phyloP scores from a whole-genome alignment of 805 yeast species.

The Monosporozyma siamensis region DNA sequence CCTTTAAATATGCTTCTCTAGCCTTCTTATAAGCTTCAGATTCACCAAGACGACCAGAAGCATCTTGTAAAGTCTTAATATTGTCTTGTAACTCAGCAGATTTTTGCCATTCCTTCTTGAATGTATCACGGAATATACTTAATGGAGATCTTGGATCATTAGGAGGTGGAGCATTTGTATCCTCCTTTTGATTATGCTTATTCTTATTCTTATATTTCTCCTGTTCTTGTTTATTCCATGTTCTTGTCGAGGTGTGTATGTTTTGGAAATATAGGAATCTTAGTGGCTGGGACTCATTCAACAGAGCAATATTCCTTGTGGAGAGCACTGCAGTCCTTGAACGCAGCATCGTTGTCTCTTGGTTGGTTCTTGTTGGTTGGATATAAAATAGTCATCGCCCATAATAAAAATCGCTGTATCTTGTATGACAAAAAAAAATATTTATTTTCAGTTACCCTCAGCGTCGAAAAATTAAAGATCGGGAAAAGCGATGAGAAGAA shows the following conservation, averaged over 20 bases:
- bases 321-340: neutral
- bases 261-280: neutral
- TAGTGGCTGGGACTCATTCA: neutral
- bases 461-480: too few relatives aligned
- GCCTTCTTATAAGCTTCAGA: constrained; percentile 90
- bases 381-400: too few relatives aligned
- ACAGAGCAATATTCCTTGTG: neutral
- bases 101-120: constrained; percentile 83
- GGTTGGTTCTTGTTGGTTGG: neutral
- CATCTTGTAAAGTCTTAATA: constrained; percentile 90
- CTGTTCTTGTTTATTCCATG: neutral
- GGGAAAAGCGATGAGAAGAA: too few relatives aligned
- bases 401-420: too few relatives aligned
- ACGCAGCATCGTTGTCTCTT: neutral
- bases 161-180: constrained; percentile 1
- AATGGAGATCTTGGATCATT: constrained; percentile 46
- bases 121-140: constrained; percentile 88
- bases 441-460: too few relatives aligned
- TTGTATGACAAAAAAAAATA: too few relatives aligned
- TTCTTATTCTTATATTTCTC: neutral
- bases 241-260: too few relatives aligned
- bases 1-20: constrained; percentile 80
- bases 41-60: constrained; percentile 88
- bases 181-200: constrained; percentile 1
- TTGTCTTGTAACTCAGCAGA: constrained; percentile 82